Base-by-base conservation (phyloP, 192 early-diverging fungal species). In the Entomortierella lignicola region DNA sequence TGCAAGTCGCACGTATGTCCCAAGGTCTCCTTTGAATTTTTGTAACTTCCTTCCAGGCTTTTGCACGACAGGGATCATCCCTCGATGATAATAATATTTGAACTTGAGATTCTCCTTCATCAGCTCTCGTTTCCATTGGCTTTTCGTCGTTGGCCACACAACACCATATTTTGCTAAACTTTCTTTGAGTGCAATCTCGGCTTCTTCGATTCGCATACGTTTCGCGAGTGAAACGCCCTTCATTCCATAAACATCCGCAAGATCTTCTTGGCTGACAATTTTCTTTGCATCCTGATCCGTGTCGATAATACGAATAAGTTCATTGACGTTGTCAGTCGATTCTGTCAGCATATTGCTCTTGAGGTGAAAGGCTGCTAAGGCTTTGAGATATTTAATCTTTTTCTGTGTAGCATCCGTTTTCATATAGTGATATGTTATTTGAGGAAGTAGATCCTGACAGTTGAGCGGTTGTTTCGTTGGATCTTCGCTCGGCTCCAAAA, bases 301-400 rank as follows among this genome's bases (percentile, higher is more conserved):
- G 27, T 84, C 74, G 26, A 86, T 53, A 15, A 86, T 84, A 2
- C 72, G 60, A 23, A 84, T 80, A 48, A 86, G 61, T 8, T 55
- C 51, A 17, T 81, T 53, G n/a, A 86, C 44, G 30, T 81, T 74
- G 34, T 63, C 55, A 11, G 81, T 84, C 8, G 83, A 63, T 32
- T 86, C 83, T 5, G 68, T 63, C 23, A 86, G 52, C 50, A 83
- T 75, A 60, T 84, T 79, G 29, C 79, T 79, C 57, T 82, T 73
- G 70, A 86, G 84, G 20, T 86, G 60, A 31, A 73, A 55, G 8
- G 81, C 71, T 3, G 83, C 77, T 5, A 84, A 54, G 6, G 57
- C 60, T 52, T 84, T 82, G 13, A 86, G 79, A 55, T 86, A 86
- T 17, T 69, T 71, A 25, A 86, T 55, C 47, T 86, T 83, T 43